Conservation (phyloP, 257 asterid species). For the Nemophila menziesii region DNA sequence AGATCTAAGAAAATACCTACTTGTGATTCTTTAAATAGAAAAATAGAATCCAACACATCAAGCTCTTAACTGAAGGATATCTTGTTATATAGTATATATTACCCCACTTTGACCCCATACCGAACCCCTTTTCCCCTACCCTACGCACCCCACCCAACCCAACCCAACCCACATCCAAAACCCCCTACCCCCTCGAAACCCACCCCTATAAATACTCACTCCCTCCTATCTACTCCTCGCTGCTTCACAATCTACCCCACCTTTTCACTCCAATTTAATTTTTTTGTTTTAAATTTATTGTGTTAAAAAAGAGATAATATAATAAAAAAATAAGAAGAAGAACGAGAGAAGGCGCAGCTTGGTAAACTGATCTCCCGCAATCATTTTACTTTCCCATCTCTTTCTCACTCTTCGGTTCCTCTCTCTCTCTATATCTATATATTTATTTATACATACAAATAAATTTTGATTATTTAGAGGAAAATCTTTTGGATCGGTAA, state of each 20-base stretch:
- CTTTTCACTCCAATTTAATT: too few species aligned
- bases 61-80: too few species aligned
- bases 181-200: too few species aligned
- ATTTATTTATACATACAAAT: not conserved
- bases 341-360: not conserved
- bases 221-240: not conserved
- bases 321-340: not conserved
- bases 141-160: not conserved
- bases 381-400: constrained; percentile 18
- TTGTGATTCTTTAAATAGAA: not conserved
- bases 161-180: not conserved
- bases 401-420: not conserved
- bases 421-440: not conserved
- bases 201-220: not conserved
- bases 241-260: not conserved
- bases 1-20: not conserved
- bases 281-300: too few species aligned
- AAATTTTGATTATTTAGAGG: not conserved
- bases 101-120: not conserved
- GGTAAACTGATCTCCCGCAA: constrained; percentile 31
- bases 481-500: constrained; percentile 1
- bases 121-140: not conserved
- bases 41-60: not conserved
- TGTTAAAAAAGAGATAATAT: not conserved
- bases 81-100: too few species aligned